A percentile compares a stretch with the other conserved stretches of the same genome.
phyloP scores from a whole-genome alignment of 169 alveolate species.

The Plasmodium falciparum region DNA sequence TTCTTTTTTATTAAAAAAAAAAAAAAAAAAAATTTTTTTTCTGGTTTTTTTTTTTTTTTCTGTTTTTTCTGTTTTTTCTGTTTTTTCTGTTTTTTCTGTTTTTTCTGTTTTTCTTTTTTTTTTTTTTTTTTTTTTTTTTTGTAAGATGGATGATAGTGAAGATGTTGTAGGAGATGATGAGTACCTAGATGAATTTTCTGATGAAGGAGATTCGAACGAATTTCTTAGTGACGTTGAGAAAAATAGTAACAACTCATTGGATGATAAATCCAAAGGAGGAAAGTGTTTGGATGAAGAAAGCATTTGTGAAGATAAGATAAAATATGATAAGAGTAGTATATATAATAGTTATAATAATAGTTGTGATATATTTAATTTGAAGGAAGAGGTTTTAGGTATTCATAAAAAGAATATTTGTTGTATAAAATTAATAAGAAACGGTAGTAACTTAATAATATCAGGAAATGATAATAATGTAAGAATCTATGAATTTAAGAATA shows the following conservation, averaged over 20 bases:
- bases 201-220: conserved; percentile 16
- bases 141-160: background rate
- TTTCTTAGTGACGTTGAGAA: conserved; percentile 5
- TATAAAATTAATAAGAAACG: conserved; percentile 17
- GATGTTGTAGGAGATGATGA: conserved; percentile 67
- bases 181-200: conserved; percentile 64
- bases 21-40: too few species aligned
- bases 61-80: too few species aligned
- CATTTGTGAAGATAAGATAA: background rate
- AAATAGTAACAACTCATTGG: background rate
- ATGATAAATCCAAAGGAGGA: background rate
- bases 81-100: too few species aligned
- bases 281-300: background rate
- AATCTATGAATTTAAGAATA: conserved; percentile 47
- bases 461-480: conserved; percentile 57
- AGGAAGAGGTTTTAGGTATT: conserved; percentile 40
- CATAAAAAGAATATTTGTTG: conserved; percentile 51
- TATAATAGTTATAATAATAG: background rate
- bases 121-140: too few species aligned
- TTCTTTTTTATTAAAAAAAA: too few species aligned
- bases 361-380: conserved; percentile 2
- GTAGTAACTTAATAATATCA: conserved; percentile 34
- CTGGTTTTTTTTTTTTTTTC: too few species aligned
- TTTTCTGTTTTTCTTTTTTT: too few species aligned
- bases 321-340: background rate